Base-by-base conservation (phyloP, 1,284 basidiomycete species). In the Fomes fomentarius region DNA sequence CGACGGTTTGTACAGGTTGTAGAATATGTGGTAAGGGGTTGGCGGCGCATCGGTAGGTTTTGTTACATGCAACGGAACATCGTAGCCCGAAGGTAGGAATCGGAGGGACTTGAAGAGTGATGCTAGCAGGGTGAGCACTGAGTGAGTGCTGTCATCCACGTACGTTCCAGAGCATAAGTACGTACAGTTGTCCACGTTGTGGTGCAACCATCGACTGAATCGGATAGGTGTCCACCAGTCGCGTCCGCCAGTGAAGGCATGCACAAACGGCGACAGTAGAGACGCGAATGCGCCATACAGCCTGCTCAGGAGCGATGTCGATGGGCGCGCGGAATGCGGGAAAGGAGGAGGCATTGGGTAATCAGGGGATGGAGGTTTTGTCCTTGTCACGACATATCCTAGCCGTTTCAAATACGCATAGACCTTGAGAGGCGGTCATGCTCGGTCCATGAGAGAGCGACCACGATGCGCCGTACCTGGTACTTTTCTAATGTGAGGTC, bases 381-480 rank as follows among this genome's bases (percentile, higher is more conserved):
- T 76, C 19, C 96, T 82, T 43, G 87, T 93, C 6, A 98, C 85
- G 3, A 88, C 83, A 71, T 97, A 99, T 10, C 96, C 96, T 24
- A 98, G 76, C 10, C 96, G 85, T 66, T 91, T 94, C 22, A 98
- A 79, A 69, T 96, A 96, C 0, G 96, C 84, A 66, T 93, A 98
- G 15, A 96, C 91, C 94, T 96, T 47, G 48, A 10, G 26, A 24
- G 34, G 9, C 14, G 28, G 28, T 7, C 28, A 30, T 7, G 28
- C 28, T 7, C 7, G 28, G 28, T 30, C n/a, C n/a, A n/a, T n/a
- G n/a, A 30, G 28, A 30, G 28, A 30, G 28, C 7, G 12, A 30
- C 28, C 6, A 6, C 28, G 34, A 51, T 19, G 11, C 37, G 63
- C 80, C 38, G n/a, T 47, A 92, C 94, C 78, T 96, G 93, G 68